Conservation (phyloP, 2,329 filamentous ascomycete species). For the Daldinia sp. region DNA sequence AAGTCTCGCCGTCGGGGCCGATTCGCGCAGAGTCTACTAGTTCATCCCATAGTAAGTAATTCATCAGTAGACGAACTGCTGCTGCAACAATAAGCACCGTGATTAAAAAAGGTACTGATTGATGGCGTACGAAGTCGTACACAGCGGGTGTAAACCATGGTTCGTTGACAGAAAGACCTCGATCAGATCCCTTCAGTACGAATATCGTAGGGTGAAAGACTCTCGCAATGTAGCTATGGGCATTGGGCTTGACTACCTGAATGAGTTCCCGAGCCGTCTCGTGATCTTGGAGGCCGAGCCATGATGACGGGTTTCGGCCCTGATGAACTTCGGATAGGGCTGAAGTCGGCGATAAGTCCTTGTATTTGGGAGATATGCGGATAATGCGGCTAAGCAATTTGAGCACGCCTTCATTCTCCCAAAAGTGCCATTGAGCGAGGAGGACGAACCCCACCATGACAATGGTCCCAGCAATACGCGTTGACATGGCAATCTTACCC, state of each 20-base stretch:
- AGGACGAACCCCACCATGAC: slow-evolving; percentile 77
- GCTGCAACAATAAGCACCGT: slow-evolving; percentile 69
- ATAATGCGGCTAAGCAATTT: slow-evolving; percentile 49
- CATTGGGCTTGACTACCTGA: slow-evolving; percentile 74
- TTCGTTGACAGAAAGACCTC: slow-evolving; percentile 62
- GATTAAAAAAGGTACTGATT: slow-evolving; percentile 66
- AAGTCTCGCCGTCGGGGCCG: slow-evolving; percentile 56
- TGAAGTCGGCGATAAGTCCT: slow-evolving; percentile 47
- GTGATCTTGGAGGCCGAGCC: slow-evolving; percentile 80
- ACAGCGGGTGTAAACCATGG: slow-evolving; percentile 63
- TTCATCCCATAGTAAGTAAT: slow-evolving; percentile 76
- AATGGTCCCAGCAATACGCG: slow-evolving; percentile 76
- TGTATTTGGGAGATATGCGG: slow-evolving; percentile 42
- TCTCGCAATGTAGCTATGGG: slow-evolving; percentile 75
- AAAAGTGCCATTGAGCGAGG: slow-evolving; percentile 80
- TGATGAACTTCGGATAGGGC: slow-evolving; percentile 72
- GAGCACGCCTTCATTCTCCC: slow-evolving; percentile 63
- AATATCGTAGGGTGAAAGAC: slow-evolving; percentile 80
- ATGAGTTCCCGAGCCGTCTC: slow-evolving; percentile 81
- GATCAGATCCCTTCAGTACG: slow-evolving; percentile 72
- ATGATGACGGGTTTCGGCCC: slow-evolving; percentile 77
- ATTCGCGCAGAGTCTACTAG: slow-evolving; percentile 56
- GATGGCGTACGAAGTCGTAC: slow-evolving; percentile 73
- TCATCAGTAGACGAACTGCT: slow-evolving; percentile 74
- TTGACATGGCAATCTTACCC: slow-evolving; percentile 73